Base-by-base conservation (phyloP, 2,329 filamentous ascomycete species). In the Phaeosphaeria sp. region DNA sequence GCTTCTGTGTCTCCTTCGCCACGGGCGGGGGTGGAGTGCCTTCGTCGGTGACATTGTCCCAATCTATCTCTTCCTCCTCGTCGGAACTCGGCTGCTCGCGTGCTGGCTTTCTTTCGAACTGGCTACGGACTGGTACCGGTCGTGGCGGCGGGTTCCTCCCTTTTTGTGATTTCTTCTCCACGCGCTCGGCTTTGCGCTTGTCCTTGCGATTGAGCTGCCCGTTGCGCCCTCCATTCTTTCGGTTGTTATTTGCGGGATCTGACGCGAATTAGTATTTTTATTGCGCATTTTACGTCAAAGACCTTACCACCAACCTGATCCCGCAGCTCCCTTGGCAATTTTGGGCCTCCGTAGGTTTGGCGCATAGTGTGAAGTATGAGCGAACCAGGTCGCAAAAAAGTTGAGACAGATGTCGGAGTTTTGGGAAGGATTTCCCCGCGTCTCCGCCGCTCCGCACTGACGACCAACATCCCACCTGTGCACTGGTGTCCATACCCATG, bases 131-230 rank as follows among this genome's bases (percentile, higher is more conserved):
- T 18, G 59, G 55, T 7, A 56, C 50, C 6, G 52, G 56, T 6
- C 52, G 46, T 13, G 54, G 54, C 11, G 36, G 49, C 47, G 43
- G 46, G 11, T 60, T 54, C 9, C 64, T 65, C 41, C 60, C 65
- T 54, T 74, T 76, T 59, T 80, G 79, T 25, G 75, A 69, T 73
- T 86, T 90, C 74, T 87, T 90, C 66, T 86, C 81, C 21, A 81
- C 78, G 54, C 90, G 83, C 66, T 90, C 86, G 17, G 84, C 84
- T 72, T 89, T 91, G 55, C 90, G 84, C 57, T 85, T 83, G 53
- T 90, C 87, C 78, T 90, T 91, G 64, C 89, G 83, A 52, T 74
- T 75, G 48, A 68, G 52, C 27, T 66, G 69, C 43, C 64, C 69
- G 53, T 72, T 67, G 55, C 71, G 68, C 41, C 66, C 55, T 51